Evolutionary conservation across 148 eudicot species (phyloP), one percentile per base, ranked within the genome.

Genomic region (Bassia scoparia): DNA sequence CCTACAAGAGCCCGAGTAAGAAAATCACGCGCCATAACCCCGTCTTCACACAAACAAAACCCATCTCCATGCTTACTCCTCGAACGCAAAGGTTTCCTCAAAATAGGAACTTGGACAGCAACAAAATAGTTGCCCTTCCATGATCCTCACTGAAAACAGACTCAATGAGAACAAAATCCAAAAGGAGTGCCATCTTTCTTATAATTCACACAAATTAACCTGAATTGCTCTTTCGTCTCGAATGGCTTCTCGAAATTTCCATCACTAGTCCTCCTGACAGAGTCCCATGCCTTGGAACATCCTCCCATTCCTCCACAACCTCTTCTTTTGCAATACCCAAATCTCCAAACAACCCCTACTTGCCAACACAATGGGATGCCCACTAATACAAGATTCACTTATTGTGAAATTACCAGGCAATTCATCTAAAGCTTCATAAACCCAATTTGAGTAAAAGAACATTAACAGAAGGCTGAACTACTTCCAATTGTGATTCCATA

Each of bases 111-210:
- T 75, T 93, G 95, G 83, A 88, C 92, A 27, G 81, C 97, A 31
- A 93, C 83, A 82, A 93, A 93, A 82, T 93, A 62, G 82, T 81
- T 24, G 82, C 88, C 80, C 83, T 90, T 9, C 90, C 98, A 74
- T 89, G 92, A 75, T 86, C 89, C 79, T 80, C 81, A 67, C 89
- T 67, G 59, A 87, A 89, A 80, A 93, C 88, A 48, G 98, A 74
- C 84, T 86, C 92, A 89, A 68, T 71, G 79, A 87, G 80, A 93
- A 90, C 84, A 93, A 87, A 83, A 90, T 85, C 98, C 97, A 90
- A 86, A 89, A 86, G 20, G 95, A 16, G 86, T 84, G 83, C 98
- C 97, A 76, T 93, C 88, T 55, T 87, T 90, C 9, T 84, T 83
- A 72, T 91, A 94, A 81, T 94, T 94, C 86, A 94, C n/a, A 77